Evolutionary conservation across 805 yeast genomes (phyloP), one percentile per base, ranked within the genome.

Genomic region (Millerozyma acaciae): DNA sequence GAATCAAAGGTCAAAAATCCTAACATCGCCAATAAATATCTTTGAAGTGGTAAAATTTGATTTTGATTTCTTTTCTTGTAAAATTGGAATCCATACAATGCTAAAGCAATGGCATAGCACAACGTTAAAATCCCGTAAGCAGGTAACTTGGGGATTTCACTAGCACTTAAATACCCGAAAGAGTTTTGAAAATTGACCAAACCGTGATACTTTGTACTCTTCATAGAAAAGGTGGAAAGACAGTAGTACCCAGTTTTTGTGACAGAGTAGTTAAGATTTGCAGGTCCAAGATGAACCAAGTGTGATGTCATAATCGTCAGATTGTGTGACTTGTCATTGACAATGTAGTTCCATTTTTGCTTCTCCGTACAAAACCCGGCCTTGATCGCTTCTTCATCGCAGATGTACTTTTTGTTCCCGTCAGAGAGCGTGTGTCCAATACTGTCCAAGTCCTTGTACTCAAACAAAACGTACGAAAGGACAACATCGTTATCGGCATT

Each of bases 121-220:
- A 93, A 70, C 1, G 96, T 85, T 50, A 87, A 68, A 10, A 84
- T 74, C 1, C 96, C 97, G 55, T 87, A 93, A 16, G 87, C 76
- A 8, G 96, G 87, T 41, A 93, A 70, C 49, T 89, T 86, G 18
- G 97, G 96, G 45, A 86, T 82, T 55, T 93, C 95, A 21, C 89
- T 69, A 4, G 95, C 98, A 20, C 94, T 76, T 37, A 93, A 66
- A 39, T 85, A 75, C 37, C 98, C 98, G 58, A 75, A 93, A 4
- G 97, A 84, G 61, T 89, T 93, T 64, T 87, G 93, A 62, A 86
- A 93, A 47, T 80, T 81, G 27, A 83, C 82, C n/a, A 62, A 58
- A 10, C 90, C 84, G 32, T 69, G 57, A 58, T 80, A 93, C 14
- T 64, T 66, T 27, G 55, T 54, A 30, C 53, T 53, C 8, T 55